phyloP scores from a whole-genome alignment of 2,329 filamentous ascomycete species.

The Botrytis medusae region DNA sequence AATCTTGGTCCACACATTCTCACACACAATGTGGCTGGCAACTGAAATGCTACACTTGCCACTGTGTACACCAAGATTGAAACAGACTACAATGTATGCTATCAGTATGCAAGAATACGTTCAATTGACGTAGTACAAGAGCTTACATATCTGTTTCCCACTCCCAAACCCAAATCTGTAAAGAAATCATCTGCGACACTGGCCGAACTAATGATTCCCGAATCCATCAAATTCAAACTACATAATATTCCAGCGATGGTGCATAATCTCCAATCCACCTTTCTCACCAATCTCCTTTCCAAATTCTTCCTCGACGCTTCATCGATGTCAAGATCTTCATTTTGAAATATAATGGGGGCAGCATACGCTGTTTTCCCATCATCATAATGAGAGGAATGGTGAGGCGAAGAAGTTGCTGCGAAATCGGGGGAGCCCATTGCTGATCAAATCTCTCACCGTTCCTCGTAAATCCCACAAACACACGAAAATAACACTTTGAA shows the following conservation, averaged over 20 bases:
- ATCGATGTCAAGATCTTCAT: conserved; percentile 1
- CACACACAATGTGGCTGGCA: conserved; percentile 67
- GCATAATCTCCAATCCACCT: conserved; percentile 67
- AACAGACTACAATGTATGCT: conserved; percentile 47
- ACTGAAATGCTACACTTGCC: conserved; percentile 64
- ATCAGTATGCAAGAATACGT: not conserved
- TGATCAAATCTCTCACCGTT: not conserved
- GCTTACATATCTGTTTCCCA: conserved; percentile 58
- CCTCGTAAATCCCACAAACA: not conserved
- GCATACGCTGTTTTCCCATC: not conserved
- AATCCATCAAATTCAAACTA: conserved; percentile 68
- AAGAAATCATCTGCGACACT: conserved; percentile 55
- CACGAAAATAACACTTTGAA: not conserved
- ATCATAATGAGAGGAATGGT: not conserved
- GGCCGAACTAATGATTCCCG: conserved; percentile 67
- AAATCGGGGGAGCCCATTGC: conserved; percentile 10
- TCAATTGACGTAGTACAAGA: not conserved
- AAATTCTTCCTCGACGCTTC: conserved; percentile 7
- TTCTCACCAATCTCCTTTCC: conserved; percentile 54
- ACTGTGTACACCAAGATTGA: conserved; percentile 74
- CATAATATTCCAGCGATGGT: conserved; percentile 71
- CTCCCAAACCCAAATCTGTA: conserved; percentile 58
- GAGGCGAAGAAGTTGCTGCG: not conserved
- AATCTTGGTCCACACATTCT: conserved; percentile 62
- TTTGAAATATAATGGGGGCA: not conserved